Base-by-base conservation (phyloP, 2,329 filamentous ascomycete species). In the Pseudocercospora cruenta region DNA sequence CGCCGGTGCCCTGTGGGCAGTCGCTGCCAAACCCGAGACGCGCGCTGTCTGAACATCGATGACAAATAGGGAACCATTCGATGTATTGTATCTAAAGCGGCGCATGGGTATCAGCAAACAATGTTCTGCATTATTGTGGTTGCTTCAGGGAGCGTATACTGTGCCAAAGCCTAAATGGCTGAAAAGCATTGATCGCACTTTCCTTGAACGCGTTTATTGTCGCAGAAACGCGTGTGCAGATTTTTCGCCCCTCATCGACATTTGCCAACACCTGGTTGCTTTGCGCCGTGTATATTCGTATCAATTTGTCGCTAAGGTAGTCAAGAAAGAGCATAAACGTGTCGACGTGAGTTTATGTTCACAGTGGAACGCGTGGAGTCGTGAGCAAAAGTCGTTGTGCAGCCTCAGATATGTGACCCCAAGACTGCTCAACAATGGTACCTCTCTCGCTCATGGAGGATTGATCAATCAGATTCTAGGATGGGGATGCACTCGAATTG, bases 1-100 rank as follows among this genome's bases (percentile, higher is more conserved):
- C 43, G 58, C 7, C 39, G 43, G 3, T 22, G 58, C 22, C 9
- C 39, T 19, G 10, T 21, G 19, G 28, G 47, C 24, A 39, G n/a
- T n/a, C 36, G 28, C 31, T 43, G 21, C 62, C 47, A 65, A n/a
- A 31, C 22, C 31, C 26, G 53, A 33, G 53, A 19, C 53, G 53
- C 53, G 53, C 53, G 53, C 26, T n/a, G 31, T 39, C 19, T 24
- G 31, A 9, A 58, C 55, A 58, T 58, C 5, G 55, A 58, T 58
- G n/a, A 58, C 28, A 22, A 58, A 58, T 39, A 12, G 10, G 10
- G 55, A 43, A 58, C 9, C 22, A 19, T 19, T 19, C 31, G 55
- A 58, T 22, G 51, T 16, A 26, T 16, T 55, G 24, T 16, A 14
- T 16, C 22, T 55, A 31, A 26, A 7, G 3, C 51, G 51, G 19